Conservation (phyloP, 2,329 filamentous ascomycete genomes). For the Cytospora mali region DNA sequence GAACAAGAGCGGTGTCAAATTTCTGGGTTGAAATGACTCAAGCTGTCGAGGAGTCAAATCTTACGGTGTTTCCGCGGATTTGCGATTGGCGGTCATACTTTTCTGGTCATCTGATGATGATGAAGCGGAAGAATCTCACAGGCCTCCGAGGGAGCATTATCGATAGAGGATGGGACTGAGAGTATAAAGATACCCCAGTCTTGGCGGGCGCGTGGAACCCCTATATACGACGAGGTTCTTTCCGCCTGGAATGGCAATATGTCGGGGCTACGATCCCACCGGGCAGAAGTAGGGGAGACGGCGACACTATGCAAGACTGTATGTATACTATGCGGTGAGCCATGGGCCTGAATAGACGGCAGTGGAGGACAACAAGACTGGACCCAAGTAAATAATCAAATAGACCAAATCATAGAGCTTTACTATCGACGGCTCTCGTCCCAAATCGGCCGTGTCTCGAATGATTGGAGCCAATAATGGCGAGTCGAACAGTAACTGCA, state of each 20-base stretch:
- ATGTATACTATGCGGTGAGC: background rate
- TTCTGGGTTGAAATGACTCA: constrained; percentile 54
- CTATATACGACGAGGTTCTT: background rate
- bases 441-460: background rate
- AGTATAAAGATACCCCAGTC: background rate
- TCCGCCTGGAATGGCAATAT: background rate
- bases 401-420: background rate
- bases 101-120: background rate
- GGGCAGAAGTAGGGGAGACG: background rate
- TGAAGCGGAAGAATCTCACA: background rate
- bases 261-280: background rate
- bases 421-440: background rate
- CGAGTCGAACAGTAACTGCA: background rate
- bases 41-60: background rate
- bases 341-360: too few species aligned
- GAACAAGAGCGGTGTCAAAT: constrained; percentile 66
- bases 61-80: too few species aligned
- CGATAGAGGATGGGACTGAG: background rate
- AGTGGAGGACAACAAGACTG: too few species aligned
- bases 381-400: background rate
- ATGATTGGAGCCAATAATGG: background rate
- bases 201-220: background rate
- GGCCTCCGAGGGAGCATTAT: background rate
- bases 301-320: background rate
- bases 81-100: background rate